Evolutionary conservation across 2,329 filamentous ascomycete species (phyloP).

Genomic region (Magnaporthiopsis incrustans): DNA sequence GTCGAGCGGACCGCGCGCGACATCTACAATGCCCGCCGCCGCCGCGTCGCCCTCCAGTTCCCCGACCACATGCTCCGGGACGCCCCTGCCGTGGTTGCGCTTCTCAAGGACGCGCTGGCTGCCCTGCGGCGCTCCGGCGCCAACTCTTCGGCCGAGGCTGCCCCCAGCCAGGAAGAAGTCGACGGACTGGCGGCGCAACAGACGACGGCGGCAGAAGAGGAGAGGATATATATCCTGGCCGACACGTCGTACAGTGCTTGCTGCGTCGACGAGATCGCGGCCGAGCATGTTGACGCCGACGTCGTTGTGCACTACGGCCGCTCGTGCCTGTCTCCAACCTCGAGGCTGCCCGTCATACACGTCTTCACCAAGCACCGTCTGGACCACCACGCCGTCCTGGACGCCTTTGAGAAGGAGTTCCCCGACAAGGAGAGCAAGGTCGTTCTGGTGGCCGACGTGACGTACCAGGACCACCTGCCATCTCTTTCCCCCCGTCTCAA

Average conservation of each 20-base stretch:
- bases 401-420: conserved; percentile 63
- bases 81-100: conserved; percentile 69
- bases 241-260: conserved; percentile 97
- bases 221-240: conserved; percentile 70
- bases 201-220: conserved; percentile 1
- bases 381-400: conserved; percentile 46
- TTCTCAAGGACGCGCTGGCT: conserved; percentile 36
- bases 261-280: conserved; percentile 94
- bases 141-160: not conserved
- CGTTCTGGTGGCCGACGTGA: conserved; percentile 83
- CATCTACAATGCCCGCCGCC: conserved; percentile 64
- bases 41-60: conserved; percentile 83
- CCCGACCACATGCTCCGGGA: conserved; percentile 88
- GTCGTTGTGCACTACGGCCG: conserved; percentile 92
- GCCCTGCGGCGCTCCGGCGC: conserved; percentile 9
- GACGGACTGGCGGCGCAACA: no score
- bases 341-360: conserved; percentile 78
- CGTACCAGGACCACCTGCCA: conserved; percentile 68
- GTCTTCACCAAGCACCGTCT: conserved; percentile 74
- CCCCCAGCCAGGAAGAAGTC: not conserved
- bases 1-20: conserved; percentile 70
- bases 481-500: conserved; percentile 46
- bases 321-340: conserved; percentile 84
- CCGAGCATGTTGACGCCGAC: conserved; percentile 85
- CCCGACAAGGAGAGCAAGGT: conserved; percentile 57